phyloP scores from a whole-genome alignment of 805 yeast species.

The Ascoidea tarda region DNA sequence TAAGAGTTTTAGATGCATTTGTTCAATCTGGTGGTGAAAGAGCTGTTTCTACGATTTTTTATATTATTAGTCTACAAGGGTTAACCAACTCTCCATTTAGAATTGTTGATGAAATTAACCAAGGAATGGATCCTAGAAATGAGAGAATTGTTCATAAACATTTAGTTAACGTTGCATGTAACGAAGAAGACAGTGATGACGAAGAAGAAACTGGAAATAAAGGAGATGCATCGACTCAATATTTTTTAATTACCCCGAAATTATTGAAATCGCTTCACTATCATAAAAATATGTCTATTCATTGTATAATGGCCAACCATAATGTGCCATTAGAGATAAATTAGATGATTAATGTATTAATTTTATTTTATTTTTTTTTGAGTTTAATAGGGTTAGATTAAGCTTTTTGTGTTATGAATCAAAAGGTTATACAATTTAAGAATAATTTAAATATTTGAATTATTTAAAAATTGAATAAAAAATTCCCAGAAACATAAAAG shows the following conservation, averaged over 20 bases:
- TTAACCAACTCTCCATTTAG: slow-evolving; percentile 81
- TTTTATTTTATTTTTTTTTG: too few species aligned
- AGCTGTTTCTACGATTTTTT: slow-evolving; percentile 87
- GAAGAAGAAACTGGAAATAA: slow-evolving; percentile 2
- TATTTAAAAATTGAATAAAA: too few species aligned
- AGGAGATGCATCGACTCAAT: slow-evolving; percentile 44
- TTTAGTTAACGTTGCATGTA: slow-evolving; percentile 76
- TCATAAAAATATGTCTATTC: slow-evolving; percentile 68
- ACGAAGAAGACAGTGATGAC: slow-evolving; percentile 11
- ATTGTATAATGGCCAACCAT: slow-evolving; percentile 54
- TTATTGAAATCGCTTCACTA: slow-evolving; percentile 65
- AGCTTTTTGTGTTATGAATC: too few species aligned
- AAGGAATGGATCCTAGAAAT: slow-evolving; percentile 94
- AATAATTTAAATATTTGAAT: too few species aligned
- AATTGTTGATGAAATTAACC: slow-evolving; percentile 95
- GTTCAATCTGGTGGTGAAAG: slow-evolving; percentile 97
- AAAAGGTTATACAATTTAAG: too few species aligned
- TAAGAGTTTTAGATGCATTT: slow-evolving; percentile 64
- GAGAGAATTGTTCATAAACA: slow-evolving; percentile 77
- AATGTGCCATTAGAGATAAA: too few species aligned
- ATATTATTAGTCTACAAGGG: slow-evolving; percentile 82
- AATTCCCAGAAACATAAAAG: too few species aligned
- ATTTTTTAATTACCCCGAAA: slow-evolving; percentile 88
- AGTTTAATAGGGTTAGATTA: too few species aligned
- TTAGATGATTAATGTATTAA: too few species aligned